phyloP scores from a whole-genome alignment of 1,284 basidiomycete genomes.

The Meripilus lineatus region DNA sequence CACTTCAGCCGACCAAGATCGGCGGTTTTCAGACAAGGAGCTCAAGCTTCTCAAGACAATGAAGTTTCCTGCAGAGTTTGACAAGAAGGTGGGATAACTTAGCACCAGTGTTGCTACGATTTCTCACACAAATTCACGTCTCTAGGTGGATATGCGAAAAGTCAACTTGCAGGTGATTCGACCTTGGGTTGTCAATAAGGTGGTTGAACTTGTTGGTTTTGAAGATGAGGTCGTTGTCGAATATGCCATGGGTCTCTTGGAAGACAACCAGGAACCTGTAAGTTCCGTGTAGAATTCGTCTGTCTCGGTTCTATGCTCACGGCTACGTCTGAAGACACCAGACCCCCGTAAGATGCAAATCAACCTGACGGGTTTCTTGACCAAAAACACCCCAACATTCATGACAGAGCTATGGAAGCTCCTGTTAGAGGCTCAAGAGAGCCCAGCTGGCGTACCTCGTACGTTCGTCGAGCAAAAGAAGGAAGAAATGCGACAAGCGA shows the following conservation, averaged over 20 bases:
- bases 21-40: slow-evolving; percentile 95
- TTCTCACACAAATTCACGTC: too few species aligned
- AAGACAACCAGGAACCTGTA: slow-evolving; percentile 82
- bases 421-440: slow-evolving; percentile 85
- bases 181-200: slow-evolving; percentile 92
- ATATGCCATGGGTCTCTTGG: slow-evolving; percentile 90
- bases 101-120: neutral
- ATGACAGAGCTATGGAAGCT: slow-evolving; percentile 89
- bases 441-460: slow-evolving; percentile 87
- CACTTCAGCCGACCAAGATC: slow-evolving; percentile 79
- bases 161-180: slow-evolving; percentile 87
- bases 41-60: slow-evolving; percentile 81
- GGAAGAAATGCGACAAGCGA: slow-evolving; percentile 80
- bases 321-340: slow-evolving; percentile 60
- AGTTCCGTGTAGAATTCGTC: slow-evolving; percentile 23
- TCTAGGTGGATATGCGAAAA: slow-evolving; percentile 90
- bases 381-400: slow-evolving; percentile 75
- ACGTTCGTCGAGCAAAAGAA: slow-evolving; percentile 96
- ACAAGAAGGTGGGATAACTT: slow-evolving; percentile 64
- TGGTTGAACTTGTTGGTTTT: slow-evolving; percentile 85
- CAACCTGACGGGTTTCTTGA: slow-evolving; percentile 88
- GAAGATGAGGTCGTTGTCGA: slow-evolving; percentile 98
- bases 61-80: slow-evolving; percentile 89
- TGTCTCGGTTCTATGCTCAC: neutral
- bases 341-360: slow-evolving; percentile 97